A percentile compares a stretch with the other conserved stretches of the same genome.
phyloP scores from a whole-genome alignment of 371 early-diverging fungal species.

The Globomyces sp. region DNA sequence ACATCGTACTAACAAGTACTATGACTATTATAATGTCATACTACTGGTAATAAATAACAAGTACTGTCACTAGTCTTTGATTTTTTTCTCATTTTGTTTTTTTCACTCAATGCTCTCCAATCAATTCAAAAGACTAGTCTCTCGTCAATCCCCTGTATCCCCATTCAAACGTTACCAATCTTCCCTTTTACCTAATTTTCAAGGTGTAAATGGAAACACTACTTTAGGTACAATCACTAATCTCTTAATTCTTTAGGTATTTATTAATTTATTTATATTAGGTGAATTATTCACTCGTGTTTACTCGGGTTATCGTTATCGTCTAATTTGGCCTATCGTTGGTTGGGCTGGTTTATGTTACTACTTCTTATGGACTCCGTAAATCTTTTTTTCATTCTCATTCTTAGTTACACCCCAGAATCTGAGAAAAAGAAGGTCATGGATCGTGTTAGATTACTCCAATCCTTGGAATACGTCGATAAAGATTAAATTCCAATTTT shows the following conservation, averaged over 20 bases:
- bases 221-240: neutral
- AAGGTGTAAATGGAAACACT: neutral
- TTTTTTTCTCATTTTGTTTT: neutral
- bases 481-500: neutral
- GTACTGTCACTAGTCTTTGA: neutral
- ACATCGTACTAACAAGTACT: neutral
- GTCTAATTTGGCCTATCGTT: constrained; percentile 42
- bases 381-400: constrained; percentile 24
- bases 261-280: constrained; percentile 32
- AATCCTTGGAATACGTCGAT: neutral
- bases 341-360: constrained; percentile 45
- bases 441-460: neutral
- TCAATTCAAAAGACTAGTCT: constrained; percentile 10
- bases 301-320: constrained; percentile 45
- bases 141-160: neutral
- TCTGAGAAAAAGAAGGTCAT: constrained; percentile 7
- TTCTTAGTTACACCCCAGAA: neutral
- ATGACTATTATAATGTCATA: too few species aligned
- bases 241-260: neutral
- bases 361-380: constrained; percentile 45
- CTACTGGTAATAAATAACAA: neutral
- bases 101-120: neutral
- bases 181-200: neutral
- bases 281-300: constrained; percentile 42
- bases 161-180: neutral